phyloP scores from a whole-genome alignment of 202 grass and related monocot species.

The Schoenoplectus triqueter region DNA sequence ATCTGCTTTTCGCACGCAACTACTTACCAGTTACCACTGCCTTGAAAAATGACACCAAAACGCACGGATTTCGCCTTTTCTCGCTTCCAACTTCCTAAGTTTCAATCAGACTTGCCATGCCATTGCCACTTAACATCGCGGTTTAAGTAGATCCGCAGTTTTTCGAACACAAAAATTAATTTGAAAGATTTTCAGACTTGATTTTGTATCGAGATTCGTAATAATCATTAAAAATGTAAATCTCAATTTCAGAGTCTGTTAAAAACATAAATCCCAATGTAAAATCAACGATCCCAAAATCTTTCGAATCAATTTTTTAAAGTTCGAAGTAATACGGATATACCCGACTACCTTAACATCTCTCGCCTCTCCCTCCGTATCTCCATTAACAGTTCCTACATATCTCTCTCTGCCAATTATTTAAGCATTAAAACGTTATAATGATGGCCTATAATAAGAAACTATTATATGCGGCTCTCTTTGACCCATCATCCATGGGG shows the following conservation, averaged over 20 bases:
- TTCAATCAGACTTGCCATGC: not conserved
- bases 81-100: not conserved
- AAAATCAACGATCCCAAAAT: no score
- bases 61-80: constrained; percentile 41
- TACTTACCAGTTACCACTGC: not conserved
- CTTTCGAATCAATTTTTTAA: no score
- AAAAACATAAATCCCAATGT: no score
- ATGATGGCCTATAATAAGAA: not conserved
- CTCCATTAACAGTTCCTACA: not conserved
- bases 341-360: not conserved
- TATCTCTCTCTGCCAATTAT: not conserved
- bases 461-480: not conserved
- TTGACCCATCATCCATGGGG: not conserved
- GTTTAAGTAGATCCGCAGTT: no score
- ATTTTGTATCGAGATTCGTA: no score
- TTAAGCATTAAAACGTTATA: not conserved
- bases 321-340: no score
- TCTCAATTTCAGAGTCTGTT: no score
- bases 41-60: constrained; percentile 29
- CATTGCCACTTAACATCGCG: not conserved
- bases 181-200: no score
- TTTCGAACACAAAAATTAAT: no score
- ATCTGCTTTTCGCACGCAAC: constrained; percentile 41
- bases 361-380: not conserved
- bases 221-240: no score